Base-by-base conservation (phyloP, 179 eudicot species). In the Actinidia polygama region DNA sequence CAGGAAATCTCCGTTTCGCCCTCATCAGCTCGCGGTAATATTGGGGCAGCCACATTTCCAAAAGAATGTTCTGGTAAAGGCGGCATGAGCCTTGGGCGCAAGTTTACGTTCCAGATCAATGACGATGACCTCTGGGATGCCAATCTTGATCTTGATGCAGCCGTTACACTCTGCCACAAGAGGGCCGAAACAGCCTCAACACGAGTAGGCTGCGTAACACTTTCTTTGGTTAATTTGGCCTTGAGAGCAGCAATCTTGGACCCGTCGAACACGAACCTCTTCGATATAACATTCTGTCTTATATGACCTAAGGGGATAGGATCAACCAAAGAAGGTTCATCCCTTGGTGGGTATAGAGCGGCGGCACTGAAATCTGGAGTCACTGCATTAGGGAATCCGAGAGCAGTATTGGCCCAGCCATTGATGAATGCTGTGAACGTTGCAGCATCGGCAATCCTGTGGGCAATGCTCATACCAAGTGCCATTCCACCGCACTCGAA, bases 231-330 rank as follows among this genome's bases (percentile, higher is more conserved):
- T 10, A 81, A 82, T 73, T 54, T 63, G 0, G 72, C 75, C 47
- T 74, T 84, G 19, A 86, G 81, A 4, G 21, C 30, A 23, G 84
- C 79, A 47, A 84, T 75, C 4, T 81, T 77, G 0, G 81, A 54
- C 8, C 75, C 53, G 67, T 80, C 83, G 79, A 88, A 88, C 63
- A 88, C 84, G 19, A 84, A 81, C 69, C 90, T 82, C 73, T 55
- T 86, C 8, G 87, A 46, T 79, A 82, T 61, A n/a, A 10, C 6
- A 6, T 61, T 24, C 21, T 61, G 24, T 61, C 10, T 11, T n/a
- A 2, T 2, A 19, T 21, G 18, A 1, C 5, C 67, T 67, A 40
- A 4, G 82, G 11, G 3, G 11, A 23, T 10, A 44, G 21, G 23
- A 7, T 7, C 9, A n/a, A 44, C 3, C 0, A 12, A 23, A 23